Base-by-base conservation (phyloP, 2,329 filamentous ascomycete species). In the Endothia cerciana region DNA sequence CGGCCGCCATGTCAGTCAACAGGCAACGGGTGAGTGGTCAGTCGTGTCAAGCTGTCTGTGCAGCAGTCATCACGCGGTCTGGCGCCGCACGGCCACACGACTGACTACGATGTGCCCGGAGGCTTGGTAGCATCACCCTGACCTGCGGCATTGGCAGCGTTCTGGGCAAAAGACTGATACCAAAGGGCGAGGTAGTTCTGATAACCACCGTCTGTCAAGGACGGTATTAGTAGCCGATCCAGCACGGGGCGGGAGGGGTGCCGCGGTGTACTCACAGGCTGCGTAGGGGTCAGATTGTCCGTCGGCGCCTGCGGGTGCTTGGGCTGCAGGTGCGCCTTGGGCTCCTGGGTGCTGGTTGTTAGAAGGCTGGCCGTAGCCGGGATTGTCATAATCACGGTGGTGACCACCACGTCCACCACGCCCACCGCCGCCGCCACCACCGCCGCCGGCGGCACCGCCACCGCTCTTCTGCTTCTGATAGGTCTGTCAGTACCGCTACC, bases 181-280 rank as follows among this genome's bases (percentile, higher is more conserved):
- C 91, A 95, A 72, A 94, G 83, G 49, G 90, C 87, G 66, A 93
- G 79, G 75, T 94, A 95, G 71, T 90, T 90, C 72, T 93, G 86
- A 77, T 94, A 94, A 68, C 92, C 92, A 70, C 92, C 92, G 78
- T 94, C 87, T 89, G 67, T 45, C 69, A 8, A n/a, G 30, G 17
- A 36, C n/a, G n/a, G n/a, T n/a, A 62, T 75, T 69, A 75, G 75
- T 71, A 15, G n/a, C 10, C 47, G 30, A 15, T 25, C 63, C 56
- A 64, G 65, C 11, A 38, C 33, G 36, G 3, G n/a, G 25, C 15
- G 51, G 11, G 38, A 28, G 30, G 15, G 30, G 4, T 3, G 22
- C 3, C 11, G 28, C 13, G 36, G 45, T 43, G 47, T 13, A 81
- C 87, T 81, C 81, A 89, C 87, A 95, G 65, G 89, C 84, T 65